A percentile compares a stretch with the other conserved stretches of the same genome.
phyloP scores from a whole-genome alignment of 805 yeast genomes.

The Clavispora vitiphila region DNA sequence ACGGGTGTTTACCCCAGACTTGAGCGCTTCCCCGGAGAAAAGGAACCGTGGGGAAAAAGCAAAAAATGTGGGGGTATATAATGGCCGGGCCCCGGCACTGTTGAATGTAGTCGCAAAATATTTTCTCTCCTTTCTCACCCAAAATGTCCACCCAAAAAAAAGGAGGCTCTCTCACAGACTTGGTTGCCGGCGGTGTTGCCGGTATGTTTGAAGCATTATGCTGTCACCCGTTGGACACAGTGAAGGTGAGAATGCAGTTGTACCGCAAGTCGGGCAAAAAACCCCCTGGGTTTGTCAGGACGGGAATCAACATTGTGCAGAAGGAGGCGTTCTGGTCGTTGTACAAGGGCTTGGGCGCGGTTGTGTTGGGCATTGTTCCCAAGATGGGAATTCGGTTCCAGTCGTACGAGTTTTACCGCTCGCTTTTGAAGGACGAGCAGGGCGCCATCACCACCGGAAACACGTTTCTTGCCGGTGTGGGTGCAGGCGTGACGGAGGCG shows the following conservation, averaged over 20 bases:
- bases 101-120: no score
- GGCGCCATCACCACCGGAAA: conserved; percentile 66
- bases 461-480: conserved; percentile 88
- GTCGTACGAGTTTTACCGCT: conserved; percentile 85
- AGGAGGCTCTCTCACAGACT: conserved; percentile 50
- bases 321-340: conserved; percentile 82
- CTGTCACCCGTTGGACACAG: conserved; percentile 97
- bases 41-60: conserved; percentile 8
- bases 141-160: conserved; percentile 23
- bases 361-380: conserved; percentile 94
- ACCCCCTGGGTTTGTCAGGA: conserved; percentile 80
- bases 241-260: conserved; percentile 95
- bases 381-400: conserved; percentile 97
- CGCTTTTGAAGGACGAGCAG: conserved; percentile 56
- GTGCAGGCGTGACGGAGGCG: conserved; percentile 97
- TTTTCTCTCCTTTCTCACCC: background rate
- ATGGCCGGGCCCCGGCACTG: background rate
- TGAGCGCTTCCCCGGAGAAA: conserved; percentile 11
- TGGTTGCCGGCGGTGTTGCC: conserved; percentile 94
- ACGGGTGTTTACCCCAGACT: conserved; percentile 1
- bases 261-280: conserved; percentile 66
- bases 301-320: conserved; percentile 72
- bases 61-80: conserved; percentile 12
- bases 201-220: conserved; percentile 96
- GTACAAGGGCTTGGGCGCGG: conserved; percentile 96